Percentiles rank a stretch among this genome's conserved stretches.
Conservation (phyloP, 768 basidiomycete genomes). For the Serpula lacrymans region DNA sequence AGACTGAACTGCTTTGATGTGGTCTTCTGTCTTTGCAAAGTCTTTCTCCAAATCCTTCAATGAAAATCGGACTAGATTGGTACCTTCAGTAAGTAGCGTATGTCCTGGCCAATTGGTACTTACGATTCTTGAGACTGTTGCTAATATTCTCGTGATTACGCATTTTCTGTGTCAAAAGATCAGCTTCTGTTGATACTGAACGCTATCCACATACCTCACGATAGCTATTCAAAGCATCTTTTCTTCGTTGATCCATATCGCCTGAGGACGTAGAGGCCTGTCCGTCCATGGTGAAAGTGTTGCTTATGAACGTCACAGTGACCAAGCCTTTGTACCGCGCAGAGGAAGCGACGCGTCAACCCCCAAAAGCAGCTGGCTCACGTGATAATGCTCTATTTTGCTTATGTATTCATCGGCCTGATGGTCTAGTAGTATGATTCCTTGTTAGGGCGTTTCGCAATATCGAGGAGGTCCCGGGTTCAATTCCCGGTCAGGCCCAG, state of each 20-base stretch:
- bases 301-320: slow-evolving; percentile 5
- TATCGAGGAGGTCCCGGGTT: slow-evolving; percentile 59
- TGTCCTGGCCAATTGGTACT: slow-evolving; percentile 26
- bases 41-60: slow-evolving; percentile 86
- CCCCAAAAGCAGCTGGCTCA: background rate
- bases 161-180: slow-evolving; percentile 71
- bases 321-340: too few relatives aligned
- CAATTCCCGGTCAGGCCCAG: slow-evolving; percentile 55
- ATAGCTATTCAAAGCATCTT: slow-evolving; percentile 73
- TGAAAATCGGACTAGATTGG: slow-evolving; percentile 77
- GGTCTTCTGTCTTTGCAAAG: slow-evolving; percentile 94
- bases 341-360: slow-evolving; percentile 26
- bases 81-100: background rate
- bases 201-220: slow-evolving; percentile 52
- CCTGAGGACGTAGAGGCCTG: slow-evolving; percentile 53
- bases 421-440: slow-evolving; percentile 56
- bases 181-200: background rate
- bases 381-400: background rate
- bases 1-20: slow-evolving; percentile 98
- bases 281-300: slow-evolving; percentile 19
- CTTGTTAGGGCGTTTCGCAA: slow-evolving; percentile 41
- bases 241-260: slow-evolving; percentile 65
- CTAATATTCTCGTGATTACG: slow-evolving; percentile 84
- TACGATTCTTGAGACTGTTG: slow-evolving; percentile 87
- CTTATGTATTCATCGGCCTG: slow-evolving; percentile 26